Conservation (phyloP, 75 land plant genomes). For the Cunninghamia lanceolata region DNA sequence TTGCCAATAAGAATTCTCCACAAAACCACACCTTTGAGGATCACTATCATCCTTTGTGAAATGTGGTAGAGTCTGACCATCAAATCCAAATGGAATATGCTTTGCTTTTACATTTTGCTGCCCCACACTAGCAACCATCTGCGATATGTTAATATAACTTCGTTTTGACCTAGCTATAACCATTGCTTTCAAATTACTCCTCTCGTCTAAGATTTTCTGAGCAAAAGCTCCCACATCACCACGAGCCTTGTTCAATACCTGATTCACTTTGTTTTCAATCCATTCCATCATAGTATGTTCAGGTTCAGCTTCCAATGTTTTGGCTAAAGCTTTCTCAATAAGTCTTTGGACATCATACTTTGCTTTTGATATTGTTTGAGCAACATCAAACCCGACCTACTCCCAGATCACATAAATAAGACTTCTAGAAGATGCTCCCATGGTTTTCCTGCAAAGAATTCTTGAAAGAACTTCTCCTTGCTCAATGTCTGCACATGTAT, state of each 20-base stretch:
- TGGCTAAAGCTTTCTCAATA: slow-evolving; percentile 62
- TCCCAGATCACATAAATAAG: slow-evolving; percentile 99
- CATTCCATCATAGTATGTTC: slow-evolving; percentile 95
- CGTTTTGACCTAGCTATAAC: slow-evolving; percentile 98
- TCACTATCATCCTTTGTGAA: slow-evolving; percentile 94
- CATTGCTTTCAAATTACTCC: slow-evolving; percentile 98
- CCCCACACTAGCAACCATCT: too few species aligned
- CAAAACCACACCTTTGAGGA: slow-evolving; percentile 98
- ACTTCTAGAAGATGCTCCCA: slow-evolving; percentile 94
- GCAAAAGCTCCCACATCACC: slow-evolving; percentile 98
- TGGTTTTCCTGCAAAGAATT: slow-evolving; percentile 92
- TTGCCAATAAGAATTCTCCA: slow-evolving; percentile 90
- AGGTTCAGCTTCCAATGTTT: slow-evolving; percentile 88
- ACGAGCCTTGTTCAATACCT: slow-evolving; percentile 96
- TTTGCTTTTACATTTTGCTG: slow-evolving; percentile 98
- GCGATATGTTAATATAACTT: slow-evolving; percentile 95
- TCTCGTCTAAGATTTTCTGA: slow-evolving; percentile 86
- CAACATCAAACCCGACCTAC: slow-evolving; percentile 98
- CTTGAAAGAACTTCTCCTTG: slow-evolving; percentile 93
- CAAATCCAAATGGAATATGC: slow-evolving; percentile 94
- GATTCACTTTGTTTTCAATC: slow-evolving; percentile 96
- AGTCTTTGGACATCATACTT: slow-evolving; percentile 88
- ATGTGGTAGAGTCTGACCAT: slow-evolving; percentile 87
- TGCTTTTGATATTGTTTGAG: slow-evolving; percentile 80
- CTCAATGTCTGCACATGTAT: slow-evolving; percentile 89